Evolutionary conservation across 345 rosid species (phyloP), one percentile per base, ranked within the genome.

Genomic region (Aquilaria sinensis): DNA sequence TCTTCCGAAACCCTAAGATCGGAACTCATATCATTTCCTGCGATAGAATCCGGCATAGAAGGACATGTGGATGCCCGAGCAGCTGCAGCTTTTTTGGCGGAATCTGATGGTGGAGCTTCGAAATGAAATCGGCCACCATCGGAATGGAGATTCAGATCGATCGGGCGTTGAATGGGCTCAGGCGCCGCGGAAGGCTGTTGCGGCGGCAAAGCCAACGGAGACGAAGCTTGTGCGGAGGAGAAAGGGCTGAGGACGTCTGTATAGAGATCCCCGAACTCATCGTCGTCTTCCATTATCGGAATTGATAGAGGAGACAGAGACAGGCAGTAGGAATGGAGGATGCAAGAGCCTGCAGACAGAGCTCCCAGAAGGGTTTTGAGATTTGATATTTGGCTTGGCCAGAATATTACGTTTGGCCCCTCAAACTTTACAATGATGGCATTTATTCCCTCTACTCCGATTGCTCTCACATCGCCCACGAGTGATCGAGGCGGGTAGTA

Each of bases 251-350:
- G 74, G 6, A 89, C 96, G 68, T 91, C 98, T 33, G 96, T 82
- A 69, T 95, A 95, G 12, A 95, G 96, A 87, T 91, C 98, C 78
- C 99, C 99, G 69, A 95, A 95, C 81, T 95, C 99, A 47, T 95
- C 99, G 63, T 95, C 98, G 52, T 91, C 98, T 61, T 91, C 99
- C 99, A 95, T 94, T 37, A 9, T 37, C 9, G 8, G 34, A 55
- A 30, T 34, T 9, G 62, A 67, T 14, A 32, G 12, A 6, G 52
- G 41, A 53, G 64, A 41, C 54, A 63, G 65, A 61, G 23, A 16
- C 62, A 47, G 60, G 49, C 3, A 46, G 13, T 32, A 58, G 34
- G n/a, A 15, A 7, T 34, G 57, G 37, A 13, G 11, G 15, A 62
- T 12, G 13, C 47, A 23, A 61, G 23, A n/a, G 9, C 10, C 31